phyloP scores from a whole-genome alignment of 1,284 basidiomycete genomes.

The Termitomyces sp. region DNA sequence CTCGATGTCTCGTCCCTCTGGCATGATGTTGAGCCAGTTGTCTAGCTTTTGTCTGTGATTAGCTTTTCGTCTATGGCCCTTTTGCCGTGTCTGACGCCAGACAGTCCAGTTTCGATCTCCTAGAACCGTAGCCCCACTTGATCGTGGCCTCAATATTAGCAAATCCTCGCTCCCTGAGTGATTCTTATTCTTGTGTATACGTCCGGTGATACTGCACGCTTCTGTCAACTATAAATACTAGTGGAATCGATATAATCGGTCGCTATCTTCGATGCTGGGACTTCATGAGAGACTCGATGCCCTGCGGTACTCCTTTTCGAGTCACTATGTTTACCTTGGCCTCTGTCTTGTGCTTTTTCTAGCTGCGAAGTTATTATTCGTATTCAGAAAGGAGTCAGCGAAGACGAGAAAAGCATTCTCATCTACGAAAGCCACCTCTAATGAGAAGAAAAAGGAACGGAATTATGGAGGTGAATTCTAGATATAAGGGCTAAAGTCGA shows the following conservation, averaged over 20 bases:
- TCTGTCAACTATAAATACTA: not conserved
- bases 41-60: too few species aligned
- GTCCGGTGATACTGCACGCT: not conserved
- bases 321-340: not conserved
- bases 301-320: not conserved
- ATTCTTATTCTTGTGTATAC: not conserved
- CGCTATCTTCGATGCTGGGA: not conserved
- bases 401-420: not conserved
- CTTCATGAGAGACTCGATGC: not conserved
- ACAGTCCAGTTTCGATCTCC: too few species aligned
- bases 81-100: too few species aligned
- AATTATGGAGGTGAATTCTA: conserved; percentile 8
- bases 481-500: not conserved
- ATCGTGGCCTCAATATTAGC: too few species aligned
- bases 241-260: not conserved
- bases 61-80: too few species aligned
- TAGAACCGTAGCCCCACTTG: too few species aligned
- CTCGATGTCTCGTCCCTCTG: too few species aligned
- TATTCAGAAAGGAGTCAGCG: not conserved
- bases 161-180: not conserved
- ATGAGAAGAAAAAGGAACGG: conserved; percentile 4
- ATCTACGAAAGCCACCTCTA: not conserved
- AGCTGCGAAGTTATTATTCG: not conserved
- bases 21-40: too few species aligned
- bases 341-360: conserved; percentile 1